phyloP scores from a whole-genome alignment of 441 rosid genomes.

The Lagerstroemia fauriei region DNA sequence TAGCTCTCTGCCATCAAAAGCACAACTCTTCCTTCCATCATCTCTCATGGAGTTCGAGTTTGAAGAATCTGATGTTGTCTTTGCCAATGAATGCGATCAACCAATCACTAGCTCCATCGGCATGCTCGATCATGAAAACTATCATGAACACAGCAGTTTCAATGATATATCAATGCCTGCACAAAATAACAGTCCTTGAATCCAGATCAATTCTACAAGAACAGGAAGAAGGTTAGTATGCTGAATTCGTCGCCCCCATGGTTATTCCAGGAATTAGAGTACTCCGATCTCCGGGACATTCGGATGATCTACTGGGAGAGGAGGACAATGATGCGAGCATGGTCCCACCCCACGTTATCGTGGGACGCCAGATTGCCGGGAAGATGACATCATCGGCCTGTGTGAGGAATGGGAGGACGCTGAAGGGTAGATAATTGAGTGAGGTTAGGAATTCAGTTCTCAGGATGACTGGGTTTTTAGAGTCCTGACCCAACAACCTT shows the following conservation, averaged over 20 bases:
- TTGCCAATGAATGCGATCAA: constrained; percentile 40
- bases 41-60: constrained; percentile 64
- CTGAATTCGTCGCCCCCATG: constrained; percentile 32
- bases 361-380: constrained; percentile 47
- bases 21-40: too few species aligned
- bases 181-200: background rate
- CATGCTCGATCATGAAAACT: too few species aligned
- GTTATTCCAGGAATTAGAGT: constrained; percentile 41
- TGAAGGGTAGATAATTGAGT: constrained; percentile 76
- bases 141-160: constrained; percentile 17
- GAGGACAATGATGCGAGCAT: constrained; percentile 41
- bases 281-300: constrained; percentile 23
- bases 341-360: constrained; percentile 70
- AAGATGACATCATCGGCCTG: constrained; percentile 75
- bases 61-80: constrained; percentile 68
- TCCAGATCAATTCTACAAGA: constrained; percentile 31
- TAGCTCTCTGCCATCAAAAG: too few species aligned
- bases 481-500: constrained; percentile 35
- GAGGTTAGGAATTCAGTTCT: constrained; percentile 75
- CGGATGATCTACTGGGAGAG: background rate
- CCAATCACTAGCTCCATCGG: background rate
- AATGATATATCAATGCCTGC: constrained; percentile 14
- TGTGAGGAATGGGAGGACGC: constrained; percentile 77
- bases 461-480: constrained; percentile 81
- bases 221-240: background rate